phyloP scores from a whole-genome alignment of 257 asterid species.

The Verbena officinalis region DNA sequence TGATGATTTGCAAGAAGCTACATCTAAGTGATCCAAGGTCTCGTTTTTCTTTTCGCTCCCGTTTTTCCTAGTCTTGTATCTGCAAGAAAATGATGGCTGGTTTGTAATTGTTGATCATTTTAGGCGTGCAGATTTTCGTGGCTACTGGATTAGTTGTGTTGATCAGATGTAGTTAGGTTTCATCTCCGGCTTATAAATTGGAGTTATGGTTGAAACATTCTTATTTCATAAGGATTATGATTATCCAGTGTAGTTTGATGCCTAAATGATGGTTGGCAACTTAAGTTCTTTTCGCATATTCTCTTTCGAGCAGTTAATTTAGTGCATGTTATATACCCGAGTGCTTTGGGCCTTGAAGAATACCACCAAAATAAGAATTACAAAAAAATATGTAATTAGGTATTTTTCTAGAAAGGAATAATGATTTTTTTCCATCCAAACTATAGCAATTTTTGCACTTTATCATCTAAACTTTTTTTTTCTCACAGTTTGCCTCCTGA shows the following conservation, averaged over 20 bases:
- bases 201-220: background rate
- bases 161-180: conserved; percentile 3
- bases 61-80: background rate
- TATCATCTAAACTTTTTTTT: too few species aligned
- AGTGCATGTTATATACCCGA: too few species aligned
- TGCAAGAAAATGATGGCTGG: conserved; percentile 10
- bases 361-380: too few species aligned
- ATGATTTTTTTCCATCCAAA: too few species aligned
- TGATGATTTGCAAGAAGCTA: conserved; percentile 36
- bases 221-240: background rate
- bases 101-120: background rate
- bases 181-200: background rate
- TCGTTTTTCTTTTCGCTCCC: background rate
- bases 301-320: background rate
- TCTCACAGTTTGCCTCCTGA: too few species aligned
- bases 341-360: background rate
- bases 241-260: conserved; percentile 10
- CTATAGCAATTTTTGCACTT: too few species aligned
- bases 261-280: conserved; percentile 13
- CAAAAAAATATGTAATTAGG: too few species aligned
- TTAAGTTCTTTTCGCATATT: background rate
- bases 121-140: background rate
- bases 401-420: too few species aligned
- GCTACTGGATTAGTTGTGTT: background rate
- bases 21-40: conserved; percentile 36